phyloP scores from a whole-genome alignment of 1,284 basidiomycete genomes.

The Rhodotorula mucilaginosa region DNA sequence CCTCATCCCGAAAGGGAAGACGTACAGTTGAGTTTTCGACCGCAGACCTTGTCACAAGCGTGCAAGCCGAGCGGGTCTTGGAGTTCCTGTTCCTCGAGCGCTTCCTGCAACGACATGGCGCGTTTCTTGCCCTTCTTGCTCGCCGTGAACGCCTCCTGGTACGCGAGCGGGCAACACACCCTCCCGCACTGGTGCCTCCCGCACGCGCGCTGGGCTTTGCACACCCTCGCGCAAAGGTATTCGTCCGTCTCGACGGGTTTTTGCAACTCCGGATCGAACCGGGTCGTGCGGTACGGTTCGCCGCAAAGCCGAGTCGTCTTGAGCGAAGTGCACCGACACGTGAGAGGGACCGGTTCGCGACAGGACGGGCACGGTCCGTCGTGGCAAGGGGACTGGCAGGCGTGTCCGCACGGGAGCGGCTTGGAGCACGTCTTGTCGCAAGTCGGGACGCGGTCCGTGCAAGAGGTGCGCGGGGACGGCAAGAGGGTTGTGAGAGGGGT shows the following conservation, averaged over 20 bases:
- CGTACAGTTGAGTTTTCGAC: conserved; percentile 44
- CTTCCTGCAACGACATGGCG: conserved; percentile 5
- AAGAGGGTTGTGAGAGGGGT: conserved; percentile 55
- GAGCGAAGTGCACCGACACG: conserved; percentile 43
- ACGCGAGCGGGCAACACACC: conserved; percentile 77
- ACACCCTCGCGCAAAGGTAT: conserved; percentile 73
- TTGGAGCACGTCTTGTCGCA: conserved; percentile 62
- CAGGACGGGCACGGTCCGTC: conserved; percentile 58
- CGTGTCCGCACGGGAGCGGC: conserved; percentile 60
- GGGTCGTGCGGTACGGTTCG: conserved; percentile 16
- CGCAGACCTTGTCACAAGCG: conserved; percentile 42
- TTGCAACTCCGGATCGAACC: conserved; percentile 14
- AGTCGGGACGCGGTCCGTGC: conserved; percentile 73
- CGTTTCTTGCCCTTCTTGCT: conserved; percentile 53
- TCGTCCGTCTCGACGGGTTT: conserved; percentile 52
- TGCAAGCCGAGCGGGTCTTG: conserved; percentile 42
- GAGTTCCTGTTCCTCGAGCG: conserved; percentile 29
- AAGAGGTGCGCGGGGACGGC: conserved; percentile 57
- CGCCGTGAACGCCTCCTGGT: conserved; percentile 54
- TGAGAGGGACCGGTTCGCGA: conserved; percentile 39
- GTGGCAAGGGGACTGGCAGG: conserved; percentile 61
- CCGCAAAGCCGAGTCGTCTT: conserved; percentile 35
- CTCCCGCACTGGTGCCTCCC: conserved; percentile 78
- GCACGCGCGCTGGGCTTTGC: conserved; percentile 57
- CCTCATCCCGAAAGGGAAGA: background rate